Evolutionary conservation across 139 green algal genomes (phyloP).

Genomic region (Pedinophyceae sp.): DNA sequence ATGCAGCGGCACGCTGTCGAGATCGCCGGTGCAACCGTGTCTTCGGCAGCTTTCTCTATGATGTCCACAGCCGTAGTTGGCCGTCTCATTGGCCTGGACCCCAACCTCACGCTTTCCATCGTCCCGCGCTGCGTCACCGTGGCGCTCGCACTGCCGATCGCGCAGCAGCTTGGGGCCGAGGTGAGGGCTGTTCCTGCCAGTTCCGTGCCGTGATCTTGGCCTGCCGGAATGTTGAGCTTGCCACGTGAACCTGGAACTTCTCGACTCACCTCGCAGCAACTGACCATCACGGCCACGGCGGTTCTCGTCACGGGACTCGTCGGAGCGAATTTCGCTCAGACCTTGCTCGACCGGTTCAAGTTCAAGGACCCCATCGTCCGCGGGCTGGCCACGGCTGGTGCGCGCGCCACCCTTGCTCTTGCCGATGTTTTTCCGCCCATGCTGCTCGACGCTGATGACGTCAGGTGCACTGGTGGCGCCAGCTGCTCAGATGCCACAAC

Average conservation of each 20-base stretch:
- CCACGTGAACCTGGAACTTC: too few relatives aligned
- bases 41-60: constrained; percentile 54
- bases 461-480: too few relatives aligned
- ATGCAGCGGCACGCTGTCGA: constrained; percentile 61
- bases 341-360: constrained; percentile 40
- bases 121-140: constrained; percentile 67
- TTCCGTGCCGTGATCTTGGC: too few relatives aligned
- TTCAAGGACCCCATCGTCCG: constrained; percentile 64
- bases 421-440: too few relatives aligned
- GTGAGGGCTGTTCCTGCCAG: too few relatives aligned
- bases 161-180: constrained; percentile 35
- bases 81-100: background rate
- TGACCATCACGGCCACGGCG: constrained; percentile 56
- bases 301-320: constrained; percentile 63
- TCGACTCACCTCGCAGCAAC: too few relatives aligned
- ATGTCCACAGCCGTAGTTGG: constrained; percentile 51
- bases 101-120: constrained; percentile 40
- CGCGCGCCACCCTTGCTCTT: too few relatives aligned
- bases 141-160: constrained; percentile 72
- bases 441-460: too few relatives aligned
- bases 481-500: too few relatives aligned
- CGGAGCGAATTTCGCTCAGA: constrained; percentile 50
- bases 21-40: constrained; percentile 49
- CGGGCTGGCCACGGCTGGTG: constrained; percentile 53
- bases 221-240: too few relatives aligned